phyloP scores from a whole-genome alignment of 2,329 filamentous ascomycete genomes.

The Penicillium verrucosum region DNA sequence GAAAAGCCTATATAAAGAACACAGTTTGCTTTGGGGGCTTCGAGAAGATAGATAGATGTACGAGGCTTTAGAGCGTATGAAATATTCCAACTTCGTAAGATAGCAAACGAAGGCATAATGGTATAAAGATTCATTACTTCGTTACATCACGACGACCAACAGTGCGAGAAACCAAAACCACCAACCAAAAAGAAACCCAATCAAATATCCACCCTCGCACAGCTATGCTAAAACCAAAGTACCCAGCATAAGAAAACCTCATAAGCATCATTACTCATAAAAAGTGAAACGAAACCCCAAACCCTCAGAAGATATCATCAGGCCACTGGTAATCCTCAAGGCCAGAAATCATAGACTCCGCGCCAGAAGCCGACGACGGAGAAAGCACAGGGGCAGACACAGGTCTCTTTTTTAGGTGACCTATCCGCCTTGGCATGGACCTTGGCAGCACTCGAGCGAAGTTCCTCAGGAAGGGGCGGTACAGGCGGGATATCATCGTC shows the following conservation, averaged over 20 bases:
- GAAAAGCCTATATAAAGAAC: neutral
- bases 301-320: constrained; percentile 42
- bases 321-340: constrained; percentile 42
- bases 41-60: neutral
- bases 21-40: neutral
- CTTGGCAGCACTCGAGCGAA: constrained; percentile 29
- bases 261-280: neutral
- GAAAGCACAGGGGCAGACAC: constrained; percentile 8
- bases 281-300: neutral
- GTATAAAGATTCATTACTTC: constrained; percentile 24
- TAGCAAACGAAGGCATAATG: constrained; percentile 11
- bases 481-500: constrained; percentile 41
- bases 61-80: neutral
- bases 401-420: constrained; percentile 24
- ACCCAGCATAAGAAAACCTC: neutral
- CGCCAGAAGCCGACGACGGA: constrained; percentile 3
- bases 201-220: neutral
- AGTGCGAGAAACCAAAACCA: constrained; percentile 1
- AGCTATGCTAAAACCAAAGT: neutral
- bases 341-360: constrained; percentile 7
- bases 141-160: constrained; percentile 12
- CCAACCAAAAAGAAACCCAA: neutral
- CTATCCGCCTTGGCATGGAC: constrained; percentile 23
- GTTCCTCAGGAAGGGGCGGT: constrained; percentile 38
- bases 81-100: neutral